These are phyloP conservation scores for Aspergillus panamensis DNA, from an alignment of 495 filamentous ascomycete species.

Conservation along the genomic window DNA sequence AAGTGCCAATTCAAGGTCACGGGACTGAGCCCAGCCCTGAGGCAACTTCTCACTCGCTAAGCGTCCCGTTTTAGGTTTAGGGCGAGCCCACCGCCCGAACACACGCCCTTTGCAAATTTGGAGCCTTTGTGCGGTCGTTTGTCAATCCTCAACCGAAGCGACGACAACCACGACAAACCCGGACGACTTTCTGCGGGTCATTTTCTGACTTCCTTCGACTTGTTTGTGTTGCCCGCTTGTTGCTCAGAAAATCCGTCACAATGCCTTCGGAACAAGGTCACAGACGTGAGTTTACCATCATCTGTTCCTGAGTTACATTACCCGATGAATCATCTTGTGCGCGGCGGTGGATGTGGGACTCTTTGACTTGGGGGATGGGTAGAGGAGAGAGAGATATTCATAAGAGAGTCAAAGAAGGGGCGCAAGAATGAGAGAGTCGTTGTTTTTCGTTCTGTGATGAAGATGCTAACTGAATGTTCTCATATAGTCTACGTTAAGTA, in stretches of 20 bases:
- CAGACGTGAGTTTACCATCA: constrained; percentile 63
- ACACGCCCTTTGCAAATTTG: constrained; percentile 41
- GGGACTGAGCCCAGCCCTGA: constrained; percentile 43
- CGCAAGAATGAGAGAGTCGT: constrained; percentile 3
- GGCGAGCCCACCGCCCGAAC: constrained; percentile 34
- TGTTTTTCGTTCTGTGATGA: constrained; percentile 7
- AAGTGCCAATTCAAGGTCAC: constrained; percentile 25
- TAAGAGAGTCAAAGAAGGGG: not conserved
- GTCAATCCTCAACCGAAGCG: constrained; percentile 38
- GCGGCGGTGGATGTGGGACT: not conserved
- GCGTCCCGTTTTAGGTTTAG: constrained; percentile 39
- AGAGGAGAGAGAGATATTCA: not conserved
- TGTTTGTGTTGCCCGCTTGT: constrained; percentile 45
- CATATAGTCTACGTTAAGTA: constrained; percentile 87
- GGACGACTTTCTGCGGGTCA: constrained; percentile 49
- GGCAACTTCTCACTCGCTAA: constrained; percentile 32
- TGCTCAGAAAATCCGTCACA: constrained; percentile 54
- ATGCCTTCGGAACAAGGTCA: constrained; percentile 83
- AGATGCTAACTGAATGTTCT: constrained; percentile 34
- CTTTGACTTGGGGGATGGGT: constrained; percentile 11
- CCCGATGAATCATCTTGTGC: constrained; percentile 7
- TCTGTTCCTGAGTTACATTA: constrained; percentile 7
- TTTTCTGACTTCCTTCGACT: constrained; percentile 42
- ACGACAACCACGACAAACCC: constrained; percentile 50
- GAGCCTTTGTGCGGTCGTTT: constrained; percentile 39